Evolutionary conservation across 192 early-diverging fungal genomes (phyloP).

Genomic region (Physocladia obscura): DNA sequence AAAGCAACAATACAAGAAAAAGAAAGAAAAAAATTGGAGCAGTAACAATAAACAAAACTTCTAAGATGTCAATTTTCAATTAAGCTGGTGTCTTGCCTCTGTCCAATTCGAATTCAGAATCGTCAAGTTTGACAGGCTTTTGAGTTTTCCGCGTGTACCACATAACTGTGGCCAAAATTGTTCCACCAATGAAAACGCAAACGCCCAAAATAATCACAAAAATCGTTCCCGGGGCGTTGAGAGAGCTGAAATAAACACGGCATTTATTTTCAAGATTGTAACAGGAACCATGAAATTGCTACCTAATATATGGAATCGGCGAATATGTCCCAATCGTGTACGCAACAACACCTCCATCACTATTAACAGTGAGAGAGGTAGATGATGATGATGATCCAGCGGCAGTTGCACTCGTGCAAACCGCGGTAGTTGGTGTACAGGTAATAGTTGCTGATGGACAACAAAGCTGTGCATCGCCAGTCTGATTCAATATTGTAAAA

Average conservation of each 20-base stretch:
- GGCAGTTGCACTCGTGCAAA: not conserved
- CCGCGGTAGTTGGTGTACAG: not conserved
- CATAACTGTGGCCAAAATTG: not conserved
- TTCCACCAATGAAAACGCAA: not conserved
- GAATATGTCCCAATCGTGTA: not conserved
- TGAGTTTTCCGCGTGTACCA: constrained; percentile 10
- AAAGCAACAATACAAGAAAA: no score
- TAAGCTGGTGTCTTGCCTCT: no score
- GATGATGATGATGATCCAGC: not conserved
- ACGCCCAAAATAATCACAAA: not conserved
- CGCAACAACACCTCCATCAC: not conserved
- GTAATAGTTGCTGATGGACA: constrained; percentile 6
- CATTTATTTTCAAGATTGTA: not conserved
- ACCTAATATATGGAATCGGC: not conserved
- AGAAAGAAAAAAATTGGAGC: no score
- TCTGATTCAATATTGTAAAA: not conserved
- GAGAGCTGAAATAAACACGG: not conserved
- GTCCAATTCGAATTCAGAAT: not conserved
- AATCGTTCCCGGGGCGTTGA: constrained; percentile 22
- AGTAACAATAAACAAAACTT: no score
- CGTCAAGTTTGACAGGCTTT: constrained; percentile 6
- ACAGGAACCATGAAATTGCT: not conserved
- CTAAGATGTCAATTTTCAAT: no score
- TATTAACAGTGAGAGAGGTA: not conserved
- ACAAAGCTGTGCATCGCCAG: not conserved